phyloP scores from a whole-genome alignment of 2,329 filamentous ascomycete genomes.

The Cercospora beticola region DNA sequence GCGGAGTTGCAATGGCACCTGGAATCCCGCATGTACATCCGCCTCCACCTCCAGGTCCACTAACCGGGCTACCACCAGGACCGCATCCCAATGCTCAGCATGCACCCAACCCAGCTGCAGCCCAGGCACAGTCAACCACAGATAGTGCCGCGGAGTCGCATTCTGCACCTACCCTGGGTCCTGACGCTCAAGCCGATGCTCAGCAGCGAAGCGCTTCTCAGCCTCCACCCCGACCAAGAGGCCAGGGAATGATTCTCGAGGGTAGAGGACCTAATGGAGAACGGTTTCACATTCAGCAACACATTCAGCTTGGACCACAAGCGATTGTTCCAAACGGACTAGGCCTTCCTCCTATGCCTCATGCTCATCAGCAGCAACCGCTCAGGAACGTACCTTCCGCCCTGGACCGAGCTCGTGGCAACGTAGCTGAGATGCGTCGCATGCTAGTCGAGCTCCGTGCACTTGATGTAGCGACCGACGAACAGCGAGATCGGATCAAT shows the following conservation, averaged over 20 bases:
- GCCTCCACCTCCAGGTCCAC: not conserved
- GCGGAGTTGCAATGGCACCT: not conserved
- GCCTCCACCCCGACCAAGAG: constrained; percentile 17
- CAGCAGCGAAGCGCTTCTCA: constrained; percentile 15
- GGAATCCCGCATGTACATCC: not conserved
- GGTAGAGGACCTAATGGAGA: constrained; percentile 34
- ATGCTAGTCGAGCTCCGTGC: constrained; percentile 33
- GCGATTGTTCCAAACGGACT: not conserved
- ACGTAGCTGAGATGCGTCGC: constrained; percentile 35
- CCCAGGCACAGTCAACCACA: not conserved
- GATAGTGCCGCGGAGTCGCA: constrained; percentile 10
- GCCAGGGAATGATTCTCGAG: constrained; percentile 31
- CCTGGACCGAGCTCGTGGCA: constrained; percentile 35
- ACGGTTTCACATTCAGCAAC: constrained; percentile 34
- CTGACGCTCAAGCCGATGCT: not conserved
- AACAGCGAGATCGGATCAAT: constrained; percentile 26
- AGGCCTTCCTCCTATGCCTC: constrained; percentile 6
- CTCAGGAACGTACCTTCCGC: constrained; percentile 26
- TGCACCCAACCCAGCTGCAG: not conserved
- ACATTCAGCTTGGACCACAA: constrained; percentile 20
- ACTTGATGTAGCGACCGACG: constrained; percentile 21
- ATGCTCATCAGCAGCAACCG: constrained; percentile 11
- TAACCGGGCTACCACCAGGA: no score
- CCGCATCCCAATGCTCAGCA: not conserved
- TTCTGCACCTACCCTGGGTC: not conserved